Evolutionary conservation across 495 filamentous ascomycete species (phyloP).

Genomic region (Parachaetomium inaequale): DNA sequence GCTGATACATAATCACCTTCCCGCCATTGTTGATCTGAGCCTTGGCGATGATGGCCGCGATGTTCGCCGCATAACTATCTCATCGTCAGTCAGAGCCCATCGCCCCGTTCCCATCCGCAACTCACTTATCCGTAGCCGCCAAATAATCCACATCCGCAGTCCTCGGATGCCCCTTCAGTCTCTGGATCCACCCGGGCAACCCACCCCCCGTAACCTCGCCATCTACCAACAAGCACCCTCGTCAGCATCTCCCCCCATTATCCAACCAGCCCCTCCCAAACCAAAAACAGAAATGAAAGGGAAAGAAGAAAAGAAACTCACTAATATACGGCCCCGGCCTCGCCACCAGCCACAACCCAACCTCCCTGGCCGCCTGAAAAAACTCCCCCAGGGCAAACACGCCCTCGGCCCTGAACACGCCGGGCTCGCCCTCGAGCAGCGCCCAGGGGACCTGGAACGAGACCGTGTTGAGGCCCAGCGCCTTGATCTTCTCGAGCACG

Average conservation of each 20-base stretch:
- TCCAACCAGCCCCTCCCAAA: not conserved
- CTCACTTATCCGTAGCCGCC: conserved; percentile 58
- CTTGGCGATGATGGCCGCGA: conserved; percentile 62
- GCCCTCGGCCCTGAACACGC: conserved; percentile 63
- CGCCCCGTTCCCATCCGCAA: conserved; percentile 15
- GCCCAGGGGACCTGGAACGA: conserved; percentile 78
- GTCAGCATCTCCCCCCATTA: not conserved
- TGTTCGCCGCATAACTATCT: conserved; percentile 45
- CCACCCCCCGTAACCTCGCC: conserved; percentile 52
- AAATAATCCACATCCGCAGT: conserved; percentile 58
- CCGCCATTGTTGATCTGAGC: conserved; percentile 78
- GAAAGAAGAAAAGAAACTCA: not conserved
- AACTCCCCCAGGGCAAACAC: conserved; percentile 67
- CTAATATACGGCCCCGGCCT: conserved; percentile 54
- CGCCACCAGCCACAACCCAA: conserved; percentile 72
- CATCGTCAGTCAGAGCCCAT: not conserved
- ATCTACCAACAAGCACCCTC: too few species aligned
- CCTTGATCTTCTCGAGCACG: conserved; percentile 75
- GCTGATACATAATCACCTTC: conserved; percentile 71
- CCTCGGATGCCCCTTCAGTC: conserved; percentile 58
- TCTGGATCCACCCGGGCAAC: conserved; percentile 50
- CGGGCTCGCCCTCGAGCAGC: conserved; percentile 71
- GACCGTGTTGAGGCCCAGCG: conserved; percentile 70
- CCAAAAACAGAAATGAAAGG: not conserved
- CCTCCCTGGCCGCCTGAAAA: conserved; percentile 63